These are phyloP conservation scores for Limtongia smithiae DNA, from an alignment of 805 yeast species.

Conservation along the genomic window DNA sequence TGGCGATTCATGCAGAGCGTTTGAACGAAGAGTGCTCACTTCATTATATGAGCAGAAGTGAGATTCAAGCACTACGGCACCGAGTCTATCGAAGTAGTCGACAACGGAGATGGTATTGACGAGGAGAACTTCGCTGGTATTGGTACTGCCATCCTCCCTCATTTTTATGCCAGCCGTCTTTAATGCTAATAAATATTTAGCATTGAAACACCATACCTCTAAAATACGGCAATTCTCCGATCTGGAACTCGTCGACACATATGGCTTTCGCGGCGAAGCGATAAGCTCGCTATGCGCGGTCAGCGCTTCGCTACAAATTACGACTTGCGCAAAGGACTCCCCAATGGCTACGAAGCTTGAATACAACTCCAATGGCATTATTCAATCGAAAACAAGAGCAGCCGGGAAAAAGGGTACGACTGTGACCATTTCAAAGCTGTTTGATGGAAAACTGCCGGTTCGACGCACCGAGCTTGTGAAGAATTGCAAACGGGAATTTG, in stretches of 20 bases:
- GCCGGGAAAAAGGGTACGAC: slow-evolving; percentile 70
- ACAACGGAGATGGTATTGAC: slow-evolving; percentile 70
- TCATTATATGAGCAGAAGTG: slow-evolving; percentile 44
- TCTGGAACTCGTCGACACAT: slow-evolving; percentile 42
- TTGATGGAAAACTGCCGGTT: slow-evolving; percentile 67
- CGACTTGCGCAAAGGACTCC: slow-evolving; percentile 45
- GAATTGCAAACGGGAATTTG: slow-evolving; percentile 66
- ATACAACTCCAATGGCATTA: slow-evolving; percentile 54
- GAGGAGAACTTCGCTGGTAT: slow-evolving; percentile 46
- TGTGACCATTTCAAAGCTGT: slow-evolving; percentile 55
- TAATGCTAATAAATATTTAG: slow-evolving; percentile 1
- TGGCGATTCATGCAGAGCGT: not conserved
- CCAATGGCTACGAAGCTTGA: slow-evolving; percentile 59
- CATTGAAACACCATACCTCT: slow-evolving; percentile 52
- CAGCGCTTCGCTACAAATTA: slow-evolving; percentile 44
- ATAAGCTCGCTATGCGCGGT: slow-evolving; percentile 51
- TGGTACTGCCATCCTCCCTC: too few species aligned
- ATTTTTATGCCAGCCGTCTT: too few species aligned
- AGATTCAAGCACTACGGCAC: slow-evolving; percentile 67
- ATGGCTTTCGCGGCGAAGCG: slow-evolving; percentile 76
- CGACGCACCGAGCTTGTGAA: slow-evolving; percentile 69
- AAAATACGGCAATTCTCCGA: slow-evolving; percentile 45
- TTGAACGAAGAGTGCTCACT: not conserved
- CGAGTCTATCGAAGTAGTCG: slow-evolving; percentile 64
- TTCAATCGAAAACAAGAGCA: slow-evolving; percentile 40